Base-by-base conservation (phyloP, 108 stramenopile species). In the Skeletonema costatum region DNA sequence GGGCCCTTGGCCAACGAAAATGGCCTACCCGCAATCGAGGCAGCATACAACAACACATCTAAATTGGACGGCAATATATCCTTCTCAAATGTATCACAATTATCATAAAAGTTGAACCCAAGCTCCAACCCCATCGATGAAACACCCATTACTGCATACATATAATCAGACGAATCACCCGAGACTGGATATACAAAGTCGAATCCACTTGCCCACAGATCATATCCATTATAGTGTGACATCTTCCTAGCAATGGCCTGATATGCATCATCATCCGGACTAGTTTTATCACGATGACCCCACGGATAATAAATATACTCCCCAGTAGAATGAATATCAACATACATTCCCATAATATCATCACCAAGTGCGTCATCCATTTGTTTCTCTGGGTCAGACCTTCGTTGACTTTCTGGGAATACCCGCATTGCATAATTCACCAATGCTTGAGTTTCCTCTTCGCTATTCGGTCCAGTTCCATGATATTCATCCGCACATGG, bases 271-370 rank as follows among this genome's bases (percentile, higher is more conserved):
- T 75, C 60, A 56, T 87, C 74, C 16, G 84, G 84, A 35, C 65
- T 56, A 8, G 13, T 64, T 2, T 50, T 13, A 66, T 85, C 63
- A 6, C 21, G 56, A 65, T 75, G 76, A 0, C 81, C 83, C 86
- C 87, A 90, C 11, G 87, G 86, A 77, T 71, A 84, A 33, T 74
- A 77, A n/a, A 79, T 80, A 10, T 66, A 74, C 2, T 72, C 70
- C 25, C 89, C 87, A 32, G 41, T 82, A 10, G 83, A 60, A 41
- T 87, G 87, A 11, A 89, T 58, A 70, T 89, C 86, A 19, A 90
- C 69, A 68, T 79, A 87, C 19, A 87, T 33, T 13, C 85, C 89
- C 36, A 63, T 70, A 3, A 73, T 66, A 30, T 74, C 64, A 21
- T 81, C 80, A 11, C 73, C 77, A 32, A 42, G 59, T 61, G 81